Base-by-base conservation (phyloP, 208 protist genomes). In the Trypanosoma mega region DNA sequence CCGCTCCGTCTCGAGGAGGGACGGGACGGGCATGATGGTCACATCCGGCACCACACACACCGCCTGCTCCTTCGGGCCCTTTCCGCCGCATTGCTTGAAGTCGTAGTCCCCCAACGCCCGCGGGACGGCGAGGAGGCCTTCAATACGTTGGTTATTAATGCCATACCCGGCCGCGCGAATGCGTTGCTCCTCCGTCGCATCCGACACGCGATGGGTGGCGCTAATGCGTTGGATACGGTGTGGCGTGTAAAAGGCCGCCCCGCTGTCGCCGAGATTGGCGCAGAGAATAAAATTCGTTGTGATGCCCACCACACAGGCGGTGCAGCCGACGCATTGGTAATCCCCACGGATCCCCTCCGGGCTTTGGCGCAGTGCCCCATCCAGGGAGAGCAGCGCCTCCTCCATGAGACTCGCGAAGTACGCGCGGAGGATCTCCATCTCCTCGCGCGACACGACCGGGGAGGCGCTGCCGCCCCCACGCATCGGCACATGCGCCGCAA, bases 61-160 rank as follows among this genome's bases (percentile, higher is more conserved):
- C 2, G 87, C 87, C 74, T 94, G 87, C 63, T 91, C 68, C 8
- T 26, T 23, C 34, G 78, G 70, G 5, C 57, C 62, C 2, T 56
- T 49, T 5, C 80, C 77, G 18, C 85, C 85, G 45, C 78, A 87
- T 68, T 94, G 87, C 74, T 94, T 94, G 55, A 94, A 94, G 63
- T 92, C 87, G 52, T 83, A 92, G 65, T 94, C 87, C 23, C 87
- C 87, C 34, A 94, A 56, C 0, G 85, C 87, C 4, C 87, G 78
- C 24, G 87, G 70, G 12, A 94, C 87, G 36, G 85, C 81, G 23
- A 91, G 71, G 34, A 88, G 65, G 31, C 87, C 87, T 51, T 94
- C 87, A 39, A 94, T 92, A 27, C 87, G 72, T 48, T 74, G 57
- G 2, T 72, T 66, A 16, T 52, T 31, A 23, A 91, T 75, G 30